phyloP scores from a whole-genome alignment of 768 basidiomycete species.

The Pleurotus giganteus region DNA sequence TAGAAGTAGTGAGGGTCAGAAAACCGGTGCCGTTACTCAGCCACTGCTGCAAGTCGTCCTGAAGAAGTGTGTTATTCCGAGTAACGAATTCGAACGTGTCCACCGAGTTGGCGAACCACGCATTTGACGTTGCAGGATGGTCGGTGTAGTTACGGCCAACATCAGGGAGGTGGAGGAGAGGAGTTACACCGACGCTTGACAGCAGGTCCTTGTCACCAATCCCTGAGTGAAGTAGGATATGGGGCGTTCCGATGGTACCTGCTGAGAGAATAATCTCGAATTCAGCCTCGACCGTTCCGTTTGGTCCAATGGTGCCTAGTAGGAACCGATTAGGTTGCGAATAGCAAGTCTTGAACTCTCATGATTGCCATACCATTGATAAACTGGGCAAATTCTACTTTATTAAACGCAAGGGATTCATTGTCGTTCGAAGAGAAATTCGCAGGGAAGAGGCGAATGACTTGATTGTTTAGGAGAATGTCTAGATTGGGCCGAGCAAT shows the following conservation, averaged over 20 bases:
- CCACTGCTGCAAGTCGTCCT: slow-evolving; percentile 18
- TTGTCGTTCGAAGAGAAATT: neutral
- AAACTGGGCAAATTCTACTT: slow-evolving; percentile 17
- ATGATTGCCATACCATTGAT: neutral
- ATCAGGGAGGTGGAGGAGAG: slow-evolving; percentile 17
- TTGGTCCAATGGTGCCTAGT: neutral
- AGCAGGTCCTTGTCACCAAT: slow-evolving; percentile 20
- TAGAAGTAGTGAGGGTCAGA: slow-evolving; percentile 10
- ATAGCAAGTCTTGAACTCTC: neutral
- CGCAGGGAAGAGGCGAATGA: slow-evolving; percentile 12
- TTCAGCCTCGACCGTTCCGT: slow-evolving; percentile 3
- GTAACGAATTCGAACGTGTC: slow-evolving; percentile 15
- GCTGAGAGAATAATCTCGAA: slow-evolving; percentile 29
- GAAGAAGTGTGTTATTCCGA: slow-evolving; percentile 13
- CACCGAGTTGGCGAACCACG: slow-evolving; percentile 12
- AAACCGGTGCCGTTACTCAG: slow-evolving; percentile 16
- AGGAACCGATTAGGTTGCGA: neutral
- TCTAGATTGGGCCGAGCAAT: slow-evolving; percentile 23
- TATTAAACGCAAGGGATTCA: slow-evolving; percentile 9
- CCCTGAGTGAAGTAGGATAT: slow-evolving; percentile 23
- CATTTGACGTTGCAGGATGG: slow-evolving; percentile 12
- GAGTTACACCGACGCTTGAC: slow-evolving; percentile 10
- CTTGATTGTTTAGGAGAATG: slow-evolving; percentile 18
- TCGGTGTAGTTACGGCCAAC: slow-evolving; percentile 27
- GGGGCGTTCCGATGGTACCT: slow-evolving; percentile 25